Conservation (phyloP, 1,284 basidiomycete genomes). For the Trametes polyzona region DNA sequence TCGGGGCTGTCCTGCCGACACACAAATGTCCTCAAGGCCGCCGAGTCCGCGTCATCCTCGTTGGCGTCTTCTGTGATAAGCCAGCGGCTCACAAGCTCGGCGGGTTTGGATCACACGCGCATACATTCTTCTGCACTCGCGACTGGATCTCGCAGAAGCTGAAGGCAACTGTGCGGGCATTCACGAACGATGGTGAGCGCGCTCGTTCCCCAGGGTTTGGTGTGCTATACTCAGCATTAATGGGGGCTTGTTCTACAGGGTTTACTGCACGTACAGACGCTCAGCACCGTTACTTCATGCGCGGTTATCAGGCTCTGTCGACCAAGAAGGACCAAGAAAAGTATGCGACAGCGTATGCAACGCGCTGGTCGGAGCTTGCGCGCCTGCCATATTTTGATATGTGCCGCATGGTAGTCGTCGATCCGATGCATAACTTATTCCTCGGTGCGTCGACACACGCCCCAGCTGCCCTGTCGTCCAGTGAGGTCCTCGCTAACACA, state of each 20-base stretch:
- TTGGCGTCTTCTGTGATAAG: conserved; percentile 41
- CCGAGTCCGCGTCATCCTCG: conserved; percentile 35
- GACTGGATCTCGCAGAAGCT: conserved; percentile 36
- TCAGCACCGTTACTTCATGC: conserved; percentile 13
- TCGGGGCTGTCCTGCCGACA: conserved; percentile 31
- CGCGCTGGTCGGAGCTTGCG: conserved; percentile 30
- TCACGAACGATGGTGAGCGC: conserved; percentile 20
- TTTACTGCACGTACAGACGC: conserved; percentile 15
- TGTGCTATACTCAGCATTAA: not conserved
- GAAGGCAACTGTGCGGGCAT: conserved; percentile 21
- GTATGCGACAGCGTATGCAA: conserved; percentile 23
- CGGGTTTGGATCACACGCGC: conserved; percentile 38
- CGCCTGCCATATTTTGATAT: conserved; percentile 36
- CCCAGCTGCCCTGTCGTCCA: too few species aligned
- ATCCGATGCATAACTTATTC: conserved; percentile 38
- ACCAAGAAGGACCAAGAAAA: conserved; percentile 21
- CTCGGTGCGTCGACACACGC: conserved; percentile 27
- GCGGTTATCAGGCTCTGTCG: not conserved
- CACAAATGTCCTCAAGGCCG: conserved; percentile 29
- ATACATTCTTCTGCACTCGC: conserved; percentile 38
- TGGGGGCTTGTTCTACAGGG: not conserved
- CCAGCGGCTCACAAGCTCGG: conserved; percentile 42
- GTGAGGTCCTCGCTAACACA: too few species aligned
- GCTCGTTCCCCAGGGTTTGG: not conserved
- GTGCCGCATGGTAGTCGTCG: conserved; percentile 30